Base-by-base conservation (phyloP, 306 rosid species). In the Chamaecrista fasciculata region DNA sequence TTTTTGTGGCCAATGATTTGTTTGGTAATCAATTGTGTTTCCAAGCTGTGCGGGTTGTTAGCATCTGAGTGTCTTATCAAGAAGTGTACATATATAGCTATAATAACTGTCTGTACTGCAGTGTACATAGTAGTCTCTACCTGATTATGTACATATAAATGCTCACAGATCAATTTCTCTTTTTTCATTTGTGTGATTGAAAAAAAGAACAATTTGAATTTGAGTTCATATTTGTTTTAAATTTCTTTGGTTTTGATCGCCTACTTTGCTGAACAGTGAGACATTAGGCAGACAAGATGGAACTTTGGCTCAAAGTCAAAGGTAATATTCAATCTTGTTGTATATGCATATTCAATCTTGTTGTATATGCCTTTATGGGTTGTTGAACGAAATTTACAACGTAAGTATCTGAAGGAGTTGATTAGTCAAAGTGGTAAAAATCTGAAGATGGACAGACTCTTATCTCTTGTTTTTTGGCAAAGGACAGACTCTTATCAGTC, bases 11-110 rank as follows among this genome's bases (percentile, higher is more conserved):
- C 63, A 49, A 46, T 20, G 39, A 37, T n/a, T n/a, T 46, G 26
- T 67, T 44, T 67, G 69, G 18, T 47, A 49, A 49, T 39, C 40
- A 24, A 23, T 44, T 66, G 63, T 28, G 4, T 16, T 68, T 62
- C 50, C 39, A 2, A 4, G 5, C 15, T 5, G 49, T 66, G 79
- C 70, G 67, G 31, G 31, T 62, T 37, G 16, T 29, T 68, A 72
- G 48, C 33, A 69, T 25, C 28, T n/a, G 57, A 48, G 65, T 5
- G 33, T 39, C 73, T 43, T 59, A 23, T 7, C 26, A 11, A 20
- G 34, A 77, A 77, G 34, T 78, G 80, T 75, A 61, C 68, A 74
- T 75, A 61, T 75, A 61, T 43, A 61, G 16, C 21, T 29, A 48
- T 49, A 31, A 11, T 11, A 18, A 47, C 46, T 31, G 43, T 31